phyloP scores from a whole-genome alignment of 177 flowering plant genomes.

The Tripterygium wilfordii region DNA sequence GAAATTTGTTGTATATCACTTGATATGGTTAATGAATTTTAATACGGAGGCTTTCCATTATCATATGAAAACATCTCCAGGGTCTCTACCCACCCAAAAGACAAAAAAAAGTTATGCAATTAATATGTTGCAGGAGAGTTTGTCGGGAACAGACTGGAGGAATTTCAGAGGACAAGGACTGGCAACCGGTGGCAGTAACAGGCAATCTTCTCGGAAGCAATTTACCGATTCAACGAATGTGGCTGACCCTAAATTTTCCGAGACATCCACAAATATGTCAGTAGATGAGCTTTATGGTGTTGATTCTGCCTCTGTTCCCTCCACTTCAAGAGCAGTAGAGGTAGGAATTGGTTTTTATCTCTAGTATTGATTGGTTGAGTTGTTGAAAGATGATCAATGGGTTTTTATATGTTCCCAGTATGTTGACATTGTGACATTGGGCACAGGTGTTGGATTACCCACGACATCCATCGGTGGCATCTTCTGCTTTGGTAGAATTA shows the following conservation, averaged over 20 bases:
- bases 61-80: too few relatives aligned
- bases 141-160: slow-evolving; percentile 56
- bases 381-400: background rate
- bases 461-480: slow-evolving; percentile 59
- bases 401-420: background rate
- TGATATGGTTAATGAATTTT: too few relatives aligned
- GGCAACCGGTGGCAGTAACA: slow-evolving; percentile 44
- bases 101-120: too few relatives aligned
- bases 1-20: too few relatives aligned
- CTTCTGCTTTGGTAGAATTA: slow-evolving; percentile 82
- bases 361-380: background rate
- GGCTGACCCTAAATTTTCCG: slow-evolving; percentile 67
- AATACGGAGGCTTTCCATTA: too few relatives aligned
- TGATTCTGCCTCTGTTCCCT: slow-evolving; percentile 65
- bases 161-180: slow-evolving; percentile 51
- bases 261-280: slow-evolving; percentile 63
- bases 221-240: slow-evolving; percentile 42
- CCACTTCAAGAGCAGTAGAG: slow-evolving; percentile 61
- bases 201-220: slow-evolving; percentile 62
- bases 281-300: slow-evolving; percentile 61
- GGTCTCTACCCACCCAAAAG: too few relatives aligned
- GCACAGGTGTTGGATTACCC: slow-evolving; percentile 51
- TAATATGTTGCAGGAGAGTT: slow-evolving; percentile 57
- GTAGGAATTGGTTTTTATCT: slow-evolving; percentile 27
- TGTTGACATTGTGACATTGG: background rate